Percentiles rank a stretch among this genome's conserved stretches.
These are phyloP conservation scores for Coelastrella sp. DNA, from an alignment of 139 green algal genomes.

Conservation along the genomic window DNA sequence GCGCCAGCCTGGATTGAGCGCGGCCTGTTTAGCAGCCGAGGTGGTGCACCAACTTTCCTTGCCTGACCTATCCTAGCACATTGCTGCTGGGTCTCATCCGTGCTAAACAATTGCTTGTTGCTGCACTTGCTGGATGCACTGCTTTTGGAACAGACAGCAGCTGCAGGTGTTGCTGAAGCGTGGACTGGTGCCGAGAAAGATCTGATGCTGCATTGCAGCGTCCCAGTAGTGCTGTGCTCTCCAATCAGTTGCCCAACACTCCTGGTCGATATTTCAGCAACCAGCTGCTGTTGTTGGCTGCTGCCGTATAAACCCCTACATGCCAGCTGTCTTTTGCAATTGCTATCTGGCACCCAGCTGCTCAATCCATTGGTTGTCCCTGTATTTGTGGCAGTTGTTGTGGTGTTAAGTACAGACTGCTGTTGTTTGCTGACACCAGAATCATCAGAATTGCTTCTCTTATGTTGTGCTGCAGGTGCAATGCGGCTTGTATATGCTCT, in stretches of 20 bases:
- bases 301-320: too few species aligned
- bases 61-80: neutral
- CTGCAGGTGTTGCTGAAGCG: neutral
- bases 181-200: neutral
- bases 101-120: neutral
- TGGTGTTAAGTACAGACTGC: neutral
- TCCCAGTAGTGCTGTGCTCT: neutral
- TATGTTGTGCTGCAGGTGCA: neutral
- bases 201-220: neutral
- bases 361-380: neutral
- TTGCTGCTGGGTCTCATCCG: neutral
- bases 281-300: neutral
- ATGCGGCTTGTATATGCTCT: too few species aligned
- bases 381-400: neutral
- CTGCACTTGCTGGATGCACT: neutral
- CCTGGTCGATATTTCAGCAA: neutral
- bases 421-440: neutral
- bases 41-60: too few species aligned
- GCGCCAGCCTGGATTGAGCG: neutral
- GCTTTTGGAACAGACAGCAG: neutral
- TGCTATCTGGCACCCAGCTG: neutral
- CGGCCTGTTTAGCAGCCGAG: neutral
- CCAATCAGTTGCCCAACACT: neutral
- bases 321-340: neutral
- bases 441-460: too few species aligned